These are phyloP conservation scores for Stephania cephalantha DNA, from an alignment of 164 flowering plant genomes.

Conservation along the genomic window DNA sequence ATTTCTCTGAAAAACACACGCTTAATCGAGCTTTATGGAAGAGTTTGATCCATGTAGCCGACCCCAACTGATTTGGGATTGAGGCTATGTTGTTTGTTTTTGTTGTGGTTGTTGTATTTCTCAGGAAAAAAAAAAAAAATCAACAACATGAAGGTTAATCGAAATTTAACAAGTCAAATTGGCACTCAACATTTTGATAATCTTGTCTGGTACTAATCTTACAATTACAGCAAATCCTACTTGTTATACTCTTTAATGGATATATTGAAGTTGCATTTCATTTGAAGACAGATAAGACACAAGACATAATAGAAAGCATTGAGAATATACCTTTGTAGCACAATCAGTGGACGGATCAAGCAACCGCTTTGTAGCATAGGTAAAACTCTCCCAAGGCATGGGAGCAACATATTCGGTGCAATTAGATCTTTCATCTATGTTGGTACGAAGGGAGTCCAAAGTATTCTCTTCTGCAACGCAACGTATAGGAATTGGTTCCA, in stretches of 20 bases:
- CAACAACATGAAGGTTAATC: no score
- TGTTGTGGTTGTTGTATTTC: no score
- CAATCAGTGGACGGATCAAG: conserved; percentile 50
- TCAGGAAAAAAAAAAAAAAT: no score
- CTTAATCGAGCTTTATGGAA: no score
- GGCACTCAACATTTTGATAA: background rate
- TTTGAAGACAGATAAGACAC: background rate
- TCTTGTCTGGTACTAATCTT: background rate
- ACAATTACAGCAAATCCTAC: background rate
- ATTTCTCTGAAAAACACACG: no score
- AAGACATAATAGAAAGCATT: background rate
- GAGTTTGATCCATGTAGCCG: no score
- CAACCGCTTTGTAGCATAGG: conserved; percentile 60
- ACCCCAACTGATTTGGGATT: no score
- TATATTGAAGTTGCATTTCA: background rate
- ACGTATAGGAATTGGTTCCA: conserved; percentile 63
- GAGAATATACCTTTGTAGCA: conserved; percentile 50
- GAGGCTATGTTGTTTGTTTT: no score
- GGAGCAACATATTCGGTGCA: conserved; percentile 23
- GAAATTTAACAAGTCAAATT: background rate
- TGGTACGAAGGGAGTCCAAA: conserved; percentile 29
- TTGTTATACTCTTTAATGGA: background rate
- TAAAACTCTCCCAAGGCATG: conserved; percentile 89
- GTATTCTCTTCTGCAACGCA: conserved; percentile 68
- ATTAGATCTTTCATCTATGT: conserved; percentile 24